Base-by-base conservation (phyloP, 2,329 filamentous ascomycete genomes). In the Alternaria metachromatica region DNA sequence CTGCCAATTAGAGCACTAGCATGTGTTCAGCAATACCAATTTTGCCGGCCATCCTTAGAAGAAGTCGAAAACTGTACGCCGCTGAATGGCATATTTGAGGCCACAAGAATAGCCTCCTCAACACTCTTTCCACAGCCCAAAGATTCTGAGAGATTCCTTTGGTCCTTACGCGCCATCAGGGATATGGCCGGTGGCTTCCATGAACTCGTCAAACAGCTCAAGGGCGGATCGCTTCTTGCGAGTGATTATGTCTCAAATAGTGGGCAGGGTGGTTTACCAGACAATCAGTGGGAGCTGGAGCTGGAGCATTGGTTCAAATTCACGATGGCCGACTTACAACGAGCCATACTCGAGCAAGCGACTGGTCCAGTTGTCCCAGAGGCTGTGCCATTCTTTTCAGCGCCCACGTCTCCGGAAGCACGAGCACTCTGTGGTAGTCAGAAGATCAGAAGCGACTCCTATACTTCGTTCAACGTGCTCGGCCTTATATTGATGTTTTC, bases 261-360 rank as follows among this genome's bases (percentile, higher is more conserved):
- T 15, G 56, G 60, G 9, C 71, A 75, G n/a, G 54, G 33, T 7
- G 55, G 62, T 4, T 54, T 80, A 4, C 75, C 77, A 1, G 51
- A 65, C 20, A 76, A 76, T 28, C 79, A 82, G 61, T 81, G 80
- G 79, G 70, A 78, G 43, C 55, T 73, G 11, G 80, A 81, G 57
- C 65, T 80, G 9, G 61, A 71, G 20, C 64, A 69, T 43, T 80
- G 74, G 76, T 68, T 76, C 46, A 71, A 65, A 18, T 65, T 66
- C 7, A 65, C 65, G 12, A 60, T 82, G 2, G 76, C 79, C 12
- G 63, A 62, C 2, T 43, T 80, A 4, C 78, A 81, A 63, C 51
- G 64, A 13, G 18, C 54, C 6, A 63, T 68, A 37, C 59, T 74
- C 20, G 64, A 65, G n/a, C 46, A 55, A 15, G 64, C 59, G 5